Base-by-base conservation (phyloP, 345 rosid species). In the Hibiscus tridactylites region DNA sequence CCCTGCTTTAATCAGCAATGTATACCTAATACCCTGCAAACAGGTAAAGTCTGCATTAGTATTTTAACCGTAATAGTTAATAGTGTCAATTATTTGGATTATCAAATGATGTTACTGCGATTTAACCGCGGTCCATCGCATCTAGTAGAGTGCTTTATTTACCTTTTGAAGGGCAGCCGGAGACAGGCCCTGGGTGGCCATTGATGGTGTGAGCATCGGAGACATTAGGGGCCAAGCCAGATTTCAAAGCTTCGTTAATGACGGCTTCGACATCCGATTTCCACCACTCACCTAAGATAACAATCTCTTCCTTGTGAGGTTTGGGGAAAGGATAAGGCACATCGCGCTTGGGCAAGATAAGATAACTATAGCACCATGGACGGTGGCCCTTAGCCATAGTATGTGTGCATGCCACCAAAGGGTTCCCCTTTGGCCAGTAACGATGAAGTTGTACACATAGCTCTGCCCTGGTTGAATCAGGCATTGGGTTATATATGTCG, bases 201-300 rank as follows among this genome's bases (percentile, higher is more conserved):
- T 91, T 93, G 67, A 93, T 91, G 71, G 87, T 89, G 83, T 91
- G 97, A 69, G 97, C 94, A 83, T 91, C 96, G 1, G 97, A 91
- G 52, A 91, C 90, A 76, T 93, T 91, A 0, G 97, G 95, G 21
- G 93, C 95, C 63, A 71, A 35, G 12, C 98, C 96, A 44, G 95
- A 88, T 64, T 79, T 88, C 44, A 56, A 2, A 17, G 97, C 96
- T 83, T 90, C 91, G 39, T 88, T 82, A 62, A 88, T 74, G 72
- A 93, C 92, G 24, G 78, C 81, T 81, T 93, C 95, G 33, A 87
- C 88, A 42, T 93, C 96, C 0, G 96, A 91, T 79, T 90, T 91
- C 97, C 98, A 93, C 98, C 98, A 93, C 64, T 57, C 52, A 88
- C 96, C 87, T 79, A 92, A 70, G 16, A 91, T 0, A 39, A 91